These are phyloP conservation scores for Chaetomium olivaceum DNA, from an alignment of 2,329 filamentous ascomycete genomes.

Conservation along the genomic window DNA sequence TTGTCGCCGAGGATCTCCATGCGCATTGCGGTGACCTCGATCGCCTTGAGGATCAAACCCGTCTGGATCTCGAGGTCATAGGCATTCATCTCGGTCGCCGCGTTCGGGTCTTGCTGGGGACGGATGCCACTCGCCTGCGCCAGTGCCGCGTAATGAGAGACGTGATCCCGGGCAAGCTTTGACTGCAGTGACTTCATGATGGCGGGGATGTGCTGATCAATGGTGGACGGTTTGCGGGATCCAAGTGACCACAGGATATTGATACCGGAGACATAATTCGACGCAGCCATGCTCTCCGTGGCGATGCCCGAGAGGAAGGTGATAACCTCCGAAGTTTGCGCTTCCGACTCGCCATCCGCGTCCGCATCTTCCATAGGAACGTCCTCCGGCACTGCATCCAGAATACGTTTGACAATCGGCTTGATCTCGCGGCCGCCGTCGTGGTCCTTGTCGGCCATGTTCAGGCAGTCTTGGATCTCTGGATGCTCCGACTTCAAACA, in stretches of 20 bases:
- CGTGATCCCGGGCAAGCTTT: conserved; percentile 91
- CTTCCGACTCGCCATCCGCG: conserved; percentile 80
- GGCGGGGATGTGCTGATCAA: conserved; percentile 83
- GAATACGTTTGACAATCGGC: conserved; percentile 75
- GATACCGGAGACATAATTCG: conserved; percentile 82
- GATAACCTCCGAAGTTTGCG: conserved; percentile 82
- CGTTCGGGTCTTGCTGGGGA: conserved; percentile 55
- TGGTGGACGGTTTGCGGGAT: conserved; percentile 77
- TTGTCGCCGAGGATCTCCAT: conserved; percentile 94
- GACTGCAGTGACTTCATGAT: conserved; percentile 92
- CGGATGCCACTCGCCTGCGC: conserved; percentile 48
- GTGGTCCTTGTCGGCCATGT: conserved; percentile 68
- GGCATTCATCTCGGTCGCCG: conserved; percentile 62
- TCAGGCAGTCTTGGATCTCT: conserved; percentile 90
- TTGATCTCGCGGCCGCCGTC: conserved; percentile 71
- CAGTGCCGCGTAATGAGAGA: conserved; percentile 68
- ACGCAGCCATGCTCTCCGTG: conserved; percentile 79
- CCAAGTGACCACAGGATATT: conserved; percentile 93
- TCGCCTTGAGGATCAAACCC: conserved; percentile 88
- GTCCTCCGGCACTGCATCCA: conserved; percentile 85
- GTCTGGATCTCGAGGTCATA: conserved; percentile 89
- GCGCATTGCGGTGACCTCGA: conserved; percentile 85
- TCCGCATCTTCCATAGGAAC: conserved; percentile 72
- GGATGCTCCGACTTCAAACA: conserved; percentile 83
- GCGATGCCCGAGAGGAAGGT: conserved; percentile 81